These are phyloP conservation scores for Saitozyma podzolica DNA, from an alignment of 768 basidiomycete species.

Conservation along the genomic window DNA sequence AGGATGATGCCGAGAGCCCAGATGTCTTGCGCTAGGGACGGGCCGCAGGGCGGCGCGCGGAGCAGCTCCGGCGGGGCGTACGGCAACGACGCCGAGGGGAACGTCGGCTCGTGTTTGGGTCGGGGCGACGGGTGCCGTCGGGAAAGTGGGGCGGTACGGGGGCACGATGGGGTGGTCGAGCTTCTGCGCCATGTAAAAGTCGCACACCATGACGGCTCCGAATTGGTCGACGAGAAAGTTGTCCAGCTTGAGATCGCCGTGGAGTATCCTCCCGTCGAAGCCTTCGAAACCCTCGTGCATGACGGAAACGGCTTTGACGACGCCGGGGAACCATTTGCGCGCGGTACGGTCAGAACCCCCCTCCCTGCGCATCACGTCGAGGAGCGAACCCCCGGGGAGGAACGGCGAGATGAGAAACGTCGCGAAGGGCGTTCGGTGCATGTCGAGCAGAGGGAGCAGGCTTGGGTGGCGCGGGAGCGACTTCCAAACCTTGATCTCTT, in stretches of 20 bases:
- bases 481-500: slow-evolving; percentile 47
- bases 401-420: slow-evolving; percentile 52
- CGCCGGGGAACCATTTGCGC: slow-evolving; percentile 49
- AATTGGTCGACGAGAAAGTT: slow-evolving; percentile 90
- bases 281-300: slow-evolving; percentile 47
- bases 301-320: slow-evolving; percentile 49
- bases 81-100: slow-evolving; percentile 81
- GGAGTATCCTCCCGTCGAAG: slow-evolving; percentile 68
- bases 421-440: slow-evolving; percentile 38
- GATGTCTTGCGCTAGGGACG: slow-evolving; percentile 77
- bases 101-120: slow-evolving; percentile 29
- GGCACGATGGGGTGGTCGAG: slow-evolving; percentile 5
- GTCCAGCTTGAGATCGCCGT: slow-evolving; percentile 95
- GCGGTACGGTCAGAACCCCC: slow-evolving; percentile 51
- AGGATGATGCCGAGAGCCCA: slow-evolving; percentile 94
- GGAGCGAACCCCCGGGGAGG: slow-evolving; percentile 47
- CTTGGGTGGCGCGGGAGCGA: slow-evolving; percentile 40
- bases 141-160: neutral
- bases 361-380: slow-evolving; percentile 49
- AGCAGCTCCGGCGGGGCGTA: slow-evolving; percentile 89
- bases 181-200: slow-evolving; percentile 50
- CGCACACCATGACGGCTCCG: slow-evolving; percentile 45
- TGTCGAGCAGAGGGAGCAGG: slow-evolving; percentile 48
- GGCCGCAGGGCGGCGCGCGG: slow-evolving; percentile 55
- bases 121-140: neutral